Evolutionary conservation across 148 eudicot species (phyloP), one percentile per base, ranked within the genome.

Genomic region (Vaccinium myrtillus): DNA sequence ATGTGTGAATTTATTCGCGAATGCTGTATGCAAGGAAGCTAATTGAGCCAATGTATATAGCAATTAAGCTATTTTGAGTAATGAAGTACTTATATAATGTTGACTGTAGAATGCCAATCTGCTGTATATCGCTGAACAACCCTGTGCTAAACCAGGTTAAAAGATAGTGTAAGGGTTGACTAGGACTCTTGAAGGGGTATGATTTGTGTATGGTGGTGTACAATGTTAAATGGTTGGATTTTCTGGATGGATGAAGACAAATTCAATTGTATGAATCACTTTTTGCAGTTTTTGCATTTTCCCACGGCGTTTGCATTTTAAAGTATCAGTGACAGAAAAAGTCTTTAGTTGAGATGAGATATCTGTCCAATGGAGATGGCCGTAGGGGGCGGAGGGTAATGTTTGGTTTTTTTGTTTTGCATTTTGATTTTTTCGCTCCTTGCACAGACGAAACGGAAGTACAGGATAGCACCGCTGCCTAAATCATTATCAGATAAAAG

Each of bases 401-500:
- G 50, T 48, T 75, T 5, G 53, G 27, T 53, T 16, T 58, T 15
- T 54, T 79, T 8, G 18, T n/a, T 11, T 59, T 21, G 9, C 4
- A 23, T 49, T n/a, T 32, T 53, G 69, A n/a, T 36, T 80, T 25
- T 78, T 30, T 2, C 43, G 8, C 63, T 30, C 8, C 12, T 56
- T 81, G 18, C 30, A 23, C 71, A 95, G 98, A 90, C 82, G 75
- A 94, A 94, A 83, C 91, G 95, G 56, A 91, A 87, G 85, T 94
- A 95, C 82, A 87, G 87, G 79, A 90, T 95, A 79, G 86, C 94
- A 67, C 84, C 90, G 58, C 74, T 85, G 23, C 39, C 74, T 27
- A 84, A 90, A 21, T 32, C 87, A 75, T 79, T 84, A 63, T 76
- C 92, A 46, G 94, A 95, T 27, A 91, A 81, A 84, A 90, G 89